Evolutionary conservation across 495 filamentous ascomycete genomes (phyloP), one percentile per base, ranked within the genome.

Genomic region (Astrothelium macrocarpum): DNA sequence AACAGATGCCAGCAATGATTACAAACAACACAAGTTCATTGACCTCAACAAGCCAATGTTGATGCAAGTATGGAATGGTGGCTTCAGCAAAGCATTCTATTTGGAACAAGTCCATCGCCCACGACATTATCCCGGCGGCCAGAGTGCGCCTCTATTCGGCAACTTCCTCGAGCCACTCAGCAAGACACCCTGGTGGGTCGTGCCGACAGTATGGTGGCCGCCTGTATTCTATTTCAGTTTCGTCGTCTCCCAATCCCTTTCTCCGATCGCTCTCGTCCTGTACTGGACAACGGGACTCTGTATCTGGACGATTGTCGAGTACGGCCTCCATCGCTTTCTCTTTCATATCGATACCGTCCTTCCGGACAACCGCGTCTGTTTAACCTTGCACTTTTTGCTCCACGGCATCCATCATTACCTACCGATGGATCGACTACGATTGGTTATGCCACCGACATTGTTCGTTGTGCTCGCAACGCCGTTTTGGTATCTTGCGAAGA

Each of bases 341-440:
- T 99, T 99, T 76, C 95, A 99, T 73, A 77, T 97, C 61, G 95
- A 97, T 71, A 76, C 84, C 88, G 96, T 85, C 25, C 86, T 99
- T 43, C 95, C 95, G 0, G 90, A 99, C 71, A 95, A 97, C 73
- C 81, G 90, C 39, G 88, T 93, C n/a, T 86, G 84, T 62, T 79
- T 97, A 65, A 96, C 91, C 2, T 68, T 86, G 2, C 95, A 99
- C 71, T 99, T 99, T 78, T 75, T 96, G 32, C 87, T 99, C 42
- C 95, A 99, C 70, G 95, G 95, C 49, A 89, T 99, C 67, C 95
- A 99, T 71, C 95, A 99, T 76, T 99, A 96, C 71, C 82, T 99
- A 49, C 95, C 95, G 11, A 97, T 99, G 95, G 95, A 99, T 80
- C 91, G 87, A 64, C 89, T 95, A 64, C 85, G 95, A 45, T 86